Evolutionary conservation across 2,329 filamentous ascomycete species (phyloP), one percentile per base, ranked within the genome.

Genomic region (Penicillium sp.): DNA sequence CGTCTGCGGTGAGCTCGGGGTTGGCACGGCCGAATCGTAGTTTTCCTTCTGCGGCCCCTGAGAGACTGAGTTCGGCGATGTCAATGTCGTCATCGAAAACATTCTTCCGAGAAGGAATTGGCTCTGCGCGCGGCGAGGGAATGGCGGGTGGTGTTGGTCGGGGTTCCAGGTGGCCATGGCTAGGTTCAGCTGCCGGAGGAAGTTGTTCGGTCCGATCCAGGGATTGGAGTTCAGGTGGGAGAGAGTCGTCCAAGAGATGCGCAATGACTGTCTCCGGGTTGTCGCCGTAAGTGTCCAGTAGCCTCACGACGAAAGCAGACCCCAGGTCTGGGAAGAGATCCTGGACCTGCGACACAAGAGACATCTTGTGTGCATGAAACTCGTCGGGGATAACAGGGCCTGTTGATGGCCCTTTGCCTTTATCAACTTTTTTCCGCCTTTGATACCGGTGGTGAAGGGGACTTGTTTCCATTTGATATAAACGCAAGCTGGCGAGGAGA

Each of bases 271-370:
- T 84, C 75, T 97, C 92, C 0, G 89, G 84, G 68, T 93, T 82
- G 65, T 95, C 88, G 47, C 80, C 78, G 72, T 95, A 97, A 71
- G 91, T 87, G 68, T 94, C 90, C 25, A 97, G 82, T 10, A 96
- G 82, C 67, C 85, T 89, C 17, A 90, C 83, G 15, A 98, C 81
- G 71, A 96, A 98, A 0, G 84, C 90, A 4, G 90, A 88, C 5
- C 93, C 92, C 10, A 98, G 81, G 63, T 96, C 87, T 0, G 94
- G 92, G 70, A 98, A 97, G 0, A 98, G 81, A 71, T 99, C 94
- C 71, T 96, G 92, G n/a, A 99, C 84, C 73, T 96, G 91, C 0
- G 90, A 90, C 54, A 98, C 87, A 51, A 94, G 86, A 67, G 90
- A 93, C 86, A 96, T 89, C 43, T 83, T 88, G 75, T 96, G 92